Evolutionary conservation across 2,329 filamentous ascomycete genomes (phyloP).

Genomic region (Alternaria arborescens): DNA sequence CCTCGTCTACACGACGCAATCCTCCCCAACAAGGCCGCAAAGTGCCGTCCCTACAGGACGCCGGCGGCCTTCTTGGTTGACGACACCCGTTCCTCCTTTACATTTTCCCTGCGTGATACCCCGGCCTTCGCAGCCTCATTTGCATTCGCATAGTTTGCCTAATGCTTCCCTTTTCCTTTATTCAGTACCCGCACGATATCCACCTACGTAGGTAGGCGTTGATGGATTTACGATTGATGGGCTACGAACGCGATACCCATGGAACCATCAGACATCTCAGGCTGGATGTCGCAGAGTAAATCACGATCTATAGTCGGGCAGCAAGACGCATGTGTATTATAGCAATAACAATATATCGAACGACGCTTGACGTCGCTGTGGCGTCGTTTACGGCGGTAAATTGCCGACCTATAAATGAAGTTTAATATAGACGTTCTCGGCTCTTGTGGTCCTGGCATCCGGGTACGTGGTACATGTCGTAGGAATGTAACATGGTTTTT

Average conservation of each 20-base stretch:
- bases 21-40: conserved; percentile 34
- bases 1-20: conserved; percentile 29
- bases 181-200: conserved; percentile 27
- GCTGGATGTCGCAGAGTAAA: neutral
- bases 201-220: conserved; percentile 28
- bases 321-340: conserved; percentile 8
- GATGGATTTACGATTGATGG: conserved; percentile 25
- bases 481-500: neutral
- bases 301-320: conserved; percentile 3
- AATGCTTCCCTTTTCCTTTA: conserved; percentile 16
- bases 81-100: conserved; percentile 17
- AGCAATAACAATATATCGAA: conserved; percentile 6
- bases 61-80: conserved; percentile 43
- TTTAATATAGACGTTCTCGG: conserved; percentile 22
- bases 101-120: conserved; percentile 44
- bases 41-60: conserved; percentile 42
- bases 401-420: conserved; percentile 16
- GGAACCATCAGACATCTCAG: neutral
- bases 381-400: conserved; percentile 24
- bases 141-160: conserved; percentile 33
- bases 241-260: conserved; percentile 12
- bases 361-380: conserved; percentile 3
- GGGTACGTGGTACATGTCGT: conserved; percentile 2
- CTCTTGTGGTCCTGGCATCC: conserved; percentile 5
- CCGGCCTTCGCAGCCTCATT: conserved; percentile 32